A percentile compares a stretch with the other conserved stretches of the same genome.
Evolutionary conservation across 202 grass and related monocot genomes (phyloP).

Genomic region (Panicum virgatum): DNA sequence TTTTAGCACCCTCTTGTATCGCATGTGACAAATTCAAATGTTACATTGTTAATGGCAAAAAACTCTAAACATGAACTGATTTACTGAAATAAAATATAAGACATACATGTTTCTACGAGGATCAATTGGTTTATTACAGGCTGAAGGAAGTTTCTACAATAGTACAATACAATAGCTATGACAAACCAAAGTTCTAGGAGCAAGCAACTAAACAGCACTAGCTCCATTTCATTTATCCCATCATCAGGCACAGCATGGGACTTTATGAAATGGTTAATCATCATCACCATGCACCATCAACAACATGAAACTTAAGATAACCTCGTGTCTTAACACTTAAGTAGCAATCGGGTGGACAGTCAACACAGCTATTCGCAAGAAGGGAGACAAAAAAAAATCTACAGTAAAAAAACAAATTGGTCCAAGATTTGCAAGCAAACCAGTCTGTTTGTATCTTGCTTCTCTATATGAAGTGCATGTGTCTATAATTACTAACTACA

Average conservation of each 20-base stretch:
- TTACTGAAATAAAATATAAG: background rate
- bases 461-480: background rate
- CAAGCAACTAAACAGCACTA: background rate
- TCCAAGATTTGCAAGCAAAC: background rate
- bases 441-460: background rate
- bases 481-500: background rate
- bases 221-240: constrained; percentile 1
- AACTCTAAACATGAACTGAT: background rate
- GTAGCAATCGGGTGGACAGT: background rate
- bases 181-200: background rate
- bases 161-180: background rate
- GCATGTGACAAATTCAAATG: background rate
- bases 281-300: background rate
- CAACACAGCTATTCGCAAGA: background rate
- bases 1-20: background rate
- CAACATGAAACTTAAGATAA: background rate
- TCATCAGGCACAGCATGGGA: background rate
- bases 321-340: background rate
- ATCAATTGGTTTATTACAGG: background rate
- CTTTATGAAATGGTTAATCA: background rate
- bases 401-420: too few relatives aligned
- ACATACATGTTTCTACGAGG: background rate
- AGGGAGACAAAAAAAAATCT: background rate
- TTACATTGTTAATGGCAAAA: background rate
- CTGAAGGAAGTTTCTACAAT: constrained; percentile 11